phyloP scores from a whole-genome alignment of 2,329 filamentous ascomycete genomes.

The Trichophyton rubrum region DNA sequence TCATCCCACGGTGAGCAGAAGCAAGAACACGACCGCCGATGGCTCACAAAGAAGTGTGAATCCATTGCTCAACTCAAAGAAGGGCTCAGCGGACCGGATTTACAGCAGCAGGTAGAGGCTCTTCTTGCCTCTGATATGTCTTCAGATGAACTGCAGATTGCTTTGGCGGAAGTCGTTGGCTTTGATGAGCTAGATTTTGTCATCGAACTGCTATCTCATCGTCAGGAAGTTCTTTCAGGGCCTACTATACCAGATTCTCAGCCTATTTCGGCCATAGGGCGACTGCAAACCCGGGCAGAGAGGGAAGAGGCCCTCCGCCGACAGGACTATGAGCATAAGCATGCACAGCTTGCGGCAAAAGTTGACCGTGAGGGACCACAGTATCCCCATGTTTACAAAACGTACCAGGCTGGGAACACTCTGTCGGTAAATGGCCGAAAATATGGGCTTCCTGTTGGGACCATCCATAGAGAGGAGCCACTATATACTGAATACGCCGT shows the following conservation, averaged over 20 bases:
- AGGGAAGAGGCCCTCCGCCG: constrained; percentile 64
- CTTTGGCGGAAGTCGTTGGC: constrained; percentile 76
- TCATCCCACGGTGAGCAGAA: constrained; percentile 8
- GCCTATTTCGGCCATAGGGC: constrained; percentile 32
- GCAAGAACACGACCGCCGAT: constrained; percentile 45
- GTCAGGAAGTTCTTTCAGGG: constrained; percentile 49
- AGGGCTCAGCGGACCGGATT: constrained; percentile 54
- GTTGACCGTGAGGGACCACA: constrained; percentile 56
- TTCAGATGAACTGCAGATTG: constrained; percentile 83
- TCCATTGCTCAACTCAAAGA: constrained; percentile 52
- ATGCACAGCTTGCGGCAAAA: constrained; percentile 55
- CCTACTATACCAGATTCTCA: constrained; percentile 15
- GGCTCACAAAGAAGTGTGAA: constrained; percentile 60
- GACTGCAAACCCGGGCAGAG: constrained; percentile 62
- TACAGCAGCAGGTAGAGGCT: constrained; percentile 65
- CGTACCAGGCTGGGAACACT: constrained; percentile 72
- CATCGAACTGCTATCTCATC: constrained; percentile 72
- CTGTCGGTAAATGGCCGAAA: constrained; percentile 67
- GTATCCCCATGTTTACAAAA: constrained; percentile 89
- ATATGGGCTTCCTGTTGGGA: constrained; percentile 70
- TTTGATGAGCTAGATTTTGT: constrained; percentile 91
- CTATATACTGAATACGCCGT: constrained; percentile 85
- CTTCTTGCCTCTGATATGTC: constrained; percentile 56
- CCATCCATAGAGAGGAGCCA: constrained; percentile 54
- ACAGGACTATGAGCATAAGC: constrained; percentile 75